Evolutionary conservation across 2,329 filamentous ascomycete genomes (phyloP).

Genomic region (Cryphonectria japonica): DNA sequence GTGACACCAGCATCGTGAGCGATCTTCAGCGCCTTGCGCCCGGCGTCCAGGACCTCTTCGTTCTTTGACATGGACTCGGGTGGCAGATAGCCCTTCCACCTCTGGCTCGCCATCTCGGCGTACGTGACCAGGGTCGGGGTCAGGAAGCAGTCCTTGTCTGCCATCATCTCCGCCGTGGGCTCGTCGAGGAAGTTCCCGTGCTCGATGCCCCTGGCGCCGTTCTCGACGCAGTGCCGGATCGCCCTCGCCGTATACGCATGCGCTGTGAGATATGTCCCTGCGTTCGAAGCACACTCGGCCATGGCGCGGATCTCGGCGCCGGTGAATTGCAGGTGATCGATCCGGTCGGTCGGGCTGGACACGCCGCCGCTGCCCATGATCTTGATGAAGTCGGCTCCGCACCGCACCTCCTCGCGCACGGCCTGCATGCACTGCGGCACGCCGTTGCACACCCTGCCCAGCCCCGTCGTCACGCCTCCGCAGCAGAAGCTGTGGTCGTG

Average conservation of each 20-base stretch:
- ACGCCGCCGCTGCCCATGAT: constrained; percentile 60
- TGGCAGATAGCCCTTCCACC: constrained; percentile 46
- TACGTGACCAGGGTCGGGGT: constrained; percentile 58
- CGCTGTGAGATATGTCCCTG: constrained; percentile 55
- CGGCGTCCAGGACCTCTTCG: constrained; percentile 48
- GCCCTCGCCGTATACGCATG: constrained; percentile 56
- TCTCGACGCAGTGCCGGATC: constrained; percentile 54
- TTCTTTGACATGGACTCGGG: constrained; percentile 51
- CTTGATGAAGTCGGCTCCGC: constrained; percentile 59
- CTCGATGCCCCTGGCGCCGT: constrained; percentile 56
- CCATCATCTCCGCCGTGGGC: constrained; percentile 51
- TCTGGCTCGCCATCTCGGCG: constrained; percentile 47
- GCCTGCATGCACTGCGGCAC: constrained; percentile 53
- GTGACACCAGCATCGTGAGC: constrained; percentile 54
- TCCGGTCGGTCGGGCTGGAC: constrained; percentile 52
- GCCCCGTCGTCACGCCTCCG: constrained; percentile 43
- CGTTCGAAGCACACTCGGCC: constrained; percentile 48
- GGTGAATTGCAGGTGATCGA: constrained; percentile 57
- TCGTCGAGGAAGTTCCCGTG: constrained; percentile 45
- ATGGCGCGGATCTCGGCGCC: constrained; percentile 56
- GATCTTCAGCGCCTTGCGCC: constrained; percentile 49
- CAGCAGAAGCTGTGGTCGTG: constrained; percentile 51
- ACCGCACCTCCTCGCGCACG: constrained; percentile 53
- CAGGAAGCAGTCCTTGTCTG: constrained; percentile 49
- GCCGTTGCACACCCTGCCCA: constrained; percentile 51